These are phyloP conservation scores for Geranium brycei DNA, from an alignment of 345 rosid genomes.

Conservation along the genomic window DNA sequence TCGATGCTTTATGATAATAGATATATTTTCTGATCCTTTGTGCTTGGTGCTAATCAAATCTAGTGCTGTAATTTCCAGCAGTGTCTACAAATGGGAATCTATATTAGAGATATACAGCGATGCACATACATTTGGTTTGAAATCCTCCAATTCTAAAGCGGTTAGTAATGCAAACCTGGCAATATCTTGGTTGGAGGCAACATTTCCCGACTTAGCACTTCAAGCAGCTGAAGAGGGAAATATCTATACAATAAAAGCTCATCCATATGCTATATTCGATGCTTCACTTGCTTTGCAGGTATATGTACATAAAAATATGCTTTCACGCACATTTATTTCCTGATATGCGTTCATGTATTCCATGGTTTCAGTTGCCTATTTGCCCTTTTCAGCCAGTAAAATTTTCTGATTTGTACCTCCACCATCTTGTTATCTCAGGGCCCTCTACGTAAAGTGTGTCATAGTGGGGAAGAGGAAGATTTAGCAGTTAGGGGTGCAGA, in stretches of 20 bases:
- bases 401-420: neutral
- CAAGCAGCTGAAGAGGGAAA: constrained; percentile 37
- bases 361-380: neutral
- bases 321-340: neutral
- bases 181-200: constrained; percentile 88
- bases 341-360: neutral
- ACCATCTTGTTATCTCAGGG: constrained; percentile 36
- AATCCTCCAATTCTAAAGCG: constrained; percentile 50
- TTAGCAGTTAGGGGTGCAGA: constrained; percentile 39
- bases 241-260: constrained; percentile 45
- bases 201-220: constrained; percentile 64
- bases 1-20: too few relatives aligned
- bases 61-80: constrained; percentile 23
- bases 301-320: neutral
- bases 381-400: neutral
- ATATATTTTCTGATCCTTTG: too few relatives aligned
- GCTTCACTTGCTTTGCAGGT: constrained; percentile 94
- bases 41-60: constrained; percentile 6
- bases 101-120: constrained; percentile 69
- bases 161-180: constrained; percentile 63
- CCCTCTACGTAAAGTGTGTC: constrained; percentile 53
- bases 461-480: constrained; percentile 34
- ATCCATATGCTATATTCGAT: constrained; percentile 60
- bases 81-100: constrained; percentile 72
- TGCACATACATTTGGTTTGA: constrained; percentile 65